phyloP scores from a whole-genome alignment of 768 basidiomycete genomes.

The Trametopsis cervina region DNA sequence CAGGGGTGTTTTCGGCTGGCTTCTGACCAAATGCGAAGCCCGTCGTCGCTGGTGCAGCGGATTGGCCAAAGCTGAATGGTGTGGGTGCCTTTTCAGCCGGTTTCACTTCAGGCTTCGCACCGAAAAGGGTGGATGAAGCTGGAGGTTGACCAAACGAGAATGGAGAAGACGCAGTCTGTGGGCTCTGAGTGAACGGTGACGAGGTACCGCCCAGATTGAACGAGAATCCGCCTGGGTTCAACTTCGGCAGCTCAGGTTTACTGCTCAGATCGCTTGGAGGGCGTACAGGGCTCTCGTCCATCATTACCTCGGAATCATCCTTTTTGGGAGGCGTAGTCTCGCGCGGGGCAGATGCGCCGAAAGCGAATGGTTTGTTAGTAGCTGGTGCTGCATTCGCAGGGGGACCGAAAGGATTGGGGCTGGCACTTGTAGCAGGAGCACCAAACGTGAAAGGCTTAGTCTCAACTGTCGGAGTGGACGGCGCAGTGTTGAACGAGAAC shows the following conservation, averaged over 20 bases:
- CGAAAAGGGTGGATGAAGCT: constrained; percentile 39
- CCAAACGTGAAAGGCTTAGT: constrained; percentile 37
- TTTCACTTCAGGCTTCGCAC: constrained; percentile 35
- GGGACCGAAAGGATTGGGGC: constrained; percentile 43
- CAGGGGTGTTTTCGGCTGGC: constrained; percentile 13
- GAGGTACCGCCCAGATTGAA: constrained; percentile 34
- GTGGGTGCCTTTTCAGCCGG: constrained; percentile 33
- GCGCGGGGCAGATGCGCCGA: constrained; percentile 32
- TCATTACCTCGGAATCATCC: constrained; percentile 56
- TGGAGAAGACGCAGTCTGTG: constrained; percentile 11
- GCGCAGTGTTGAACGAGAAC: constrained; percentile 30
- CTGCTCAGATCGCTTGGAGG: constrained; percentile 39
- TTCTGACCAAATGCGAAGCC: constrained; percentile 43
- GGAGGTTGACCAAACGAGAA: constrained; percentile 27
- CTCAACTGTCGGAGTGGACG: constrained; percentile 22
- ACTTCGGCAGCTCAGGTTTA: constrained; percentile 12
- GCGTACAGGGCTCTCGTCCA: constrained; percentile 79
- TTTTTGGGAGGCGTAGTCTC: constrained; percentile 59
- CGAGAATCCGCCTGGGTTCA: constrained; percentile 26
- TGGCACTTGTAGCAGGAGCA: constrained; percentile 18
- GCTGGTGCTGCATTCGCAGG: constrained; percentile 30
- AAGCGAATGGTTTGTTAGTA: constrained; percentile 46
- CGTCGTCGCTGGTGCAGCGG: constrained; percentile 28
- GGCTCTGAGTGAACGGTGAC: constrained; percentile 32
- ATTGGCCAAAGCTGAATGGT: constrained; percentile 37